phyloP scores from a whole-genome alignment of 306 rosid species.

The Fagus sylvatica region DNA sequence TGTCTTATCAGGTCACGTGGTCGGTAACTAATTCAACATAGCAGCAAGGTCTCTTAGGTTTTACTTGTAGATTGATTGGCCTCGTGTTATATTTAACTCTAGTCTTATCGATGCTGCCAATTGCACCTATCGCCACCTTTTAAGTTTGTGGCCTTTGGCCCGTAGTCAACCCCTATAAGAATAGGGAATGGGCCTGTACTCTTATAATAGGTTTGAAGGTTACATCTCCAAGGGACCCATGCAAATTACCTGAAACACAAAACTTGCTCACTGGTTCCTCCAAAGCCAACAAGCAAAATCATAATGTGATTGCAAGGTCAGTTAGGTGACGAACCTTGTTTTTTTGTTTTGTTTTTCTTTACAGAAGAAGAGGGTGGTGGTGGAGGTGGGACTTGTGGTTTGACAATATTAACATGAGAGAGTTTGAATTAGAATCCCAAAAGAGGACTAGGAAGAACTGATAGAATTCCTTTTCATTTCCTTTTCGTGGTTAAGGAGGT shows the following conservation, averaged over 20 bases:
- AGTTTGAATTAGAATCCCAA: background rate
- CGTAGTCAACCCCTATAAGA: no score
- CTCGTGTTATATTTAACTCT: no score
- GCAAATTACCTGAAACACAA: background rate
- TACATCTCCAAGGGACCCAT: background rate
- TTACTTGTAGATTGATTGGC: background rate
- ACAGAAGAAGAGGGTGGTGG: background rate
- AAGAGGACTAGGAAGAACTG: background rate
- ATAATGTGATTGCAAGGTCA: background rate
- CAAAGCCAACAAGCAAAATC: background rate
- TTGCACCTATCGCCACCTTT: no score
- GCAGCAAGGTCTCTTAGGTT: background rate
- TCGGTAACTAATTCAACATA: background rate
- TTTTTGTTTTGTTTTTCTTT: background rate
- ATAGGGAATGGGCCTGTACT: no score
- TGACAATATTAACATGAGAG: background rate
- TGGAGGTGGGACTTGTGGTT: background rate
- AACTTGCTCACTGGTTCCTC: background rate
- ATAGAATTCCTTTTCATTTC: background rate
- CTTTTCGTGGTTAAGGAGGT: background rate
- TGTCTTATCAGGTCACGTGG: background rate
- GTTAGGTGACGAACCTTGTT: background rate
- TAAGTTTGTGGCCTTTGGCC: no score
- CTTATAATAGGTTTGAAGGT: background rate
- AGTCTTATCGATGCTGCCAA: no score